Percentiles rank a stretch among this genome's conserved stretches.
Evolutionary conservation across 306 rosid genomes (phyloP).

Genomic region (Quercus rubra): DNA sequence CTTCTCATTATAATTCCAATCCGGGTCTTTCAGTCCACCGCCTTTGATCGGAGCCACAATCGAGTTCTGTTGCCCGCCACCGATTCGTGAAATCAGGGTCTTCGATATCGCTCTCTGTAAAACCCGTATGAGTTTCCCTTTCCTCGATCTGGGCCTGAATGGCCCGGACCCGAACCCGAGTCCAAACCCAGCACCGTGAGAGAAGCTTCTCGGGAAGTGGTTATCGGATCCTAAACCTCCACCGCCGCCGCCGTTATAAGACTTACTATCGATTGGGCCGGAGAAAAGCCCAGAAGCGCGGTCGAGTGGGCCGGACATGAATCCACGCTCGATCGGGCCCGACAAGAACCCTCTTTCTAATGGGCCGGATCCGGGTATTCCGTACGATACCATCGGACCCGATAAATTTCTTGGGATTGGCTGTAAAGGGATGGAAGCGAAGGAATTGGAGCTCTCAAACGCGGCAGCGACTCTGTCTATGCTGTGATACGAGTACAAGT

Average conservation of each 20-base stretch:
- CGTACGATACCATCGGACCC: conserved; percentile 60
- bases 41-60: conserved; percentile 74
- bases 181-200: conserved; percentile 63
- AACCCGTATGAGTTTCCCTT: conserved; percentile 50
- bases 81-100: conserved; percentile 37
- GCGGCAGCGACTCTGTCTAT: conserved; percentile 81
- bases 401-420: conserved; percentile 73
- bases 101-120: conserved; percentile 68
- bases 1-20: conserved; percentile 59
- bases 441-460: conserved; percentile 85
- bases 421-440: conserved; percentile 89
- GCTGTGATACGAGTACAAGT: conserved; percentile 65
- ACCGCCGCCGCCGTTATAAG: too few relatives aligned
- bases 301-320: conserved; percentile 96
- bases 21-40: conserved; percentile 53
- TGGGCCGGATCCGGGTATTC: conserved; percentile 71
- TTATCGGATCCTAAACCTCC: conserved; percentile 23
- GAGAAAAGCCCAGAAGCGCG: conserved; percentile 62
- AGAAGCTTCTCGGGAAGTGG: conserved; percentile 82
- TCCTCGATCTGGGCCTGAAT: conserved; percentile 50
- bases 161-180: conserved; percentile 27
- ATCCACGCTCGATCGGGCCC: conserved; percentile 95
- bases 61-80: conserved; percentile 57
- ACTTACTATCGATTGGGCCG: conserved; percentile 77
- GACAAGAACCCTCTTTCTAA: conserved; percentile 86